Evolutionary conservation across 129 eudicot genomes (phyloP).

Genomic region (Erigeron canadensis): DNA sequence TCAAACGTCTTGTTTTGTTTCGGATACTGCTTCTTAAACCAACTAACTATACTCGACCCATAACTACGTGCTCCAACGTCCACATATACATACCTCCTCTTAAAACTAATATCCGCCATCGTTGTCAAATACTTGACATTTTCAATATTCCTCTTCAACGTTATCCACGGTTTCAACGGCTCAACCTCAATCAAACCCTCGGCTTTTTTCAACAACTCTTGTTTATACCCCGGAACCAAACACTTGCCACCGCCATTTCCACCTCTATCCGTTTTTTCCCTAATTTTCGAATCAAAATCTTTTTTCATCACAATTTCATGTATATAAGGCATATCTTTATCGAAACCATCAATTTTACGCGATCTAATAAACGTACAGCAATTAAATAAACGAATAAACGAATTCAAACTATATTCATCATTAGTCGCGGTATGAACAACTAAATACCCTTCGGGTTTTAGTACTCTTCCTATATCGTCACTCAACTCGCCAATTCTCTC

Average conservation of each 20-base stretch:
- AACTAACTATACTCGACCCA: conserved; percentile 90
- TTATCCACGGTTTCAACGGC: conserved; percentile 89
- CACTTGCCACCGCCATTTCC: conserved; percentile 28
- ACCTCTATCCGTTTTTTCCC: conserved; percentile 9
- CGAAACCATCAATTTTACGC: conserved; percentile 49
- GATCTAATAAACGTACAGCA: conserved; percentile 55
- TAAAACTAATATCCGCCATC: conserved; percentile 80
- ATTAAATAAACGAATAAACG: conserved; percentile 71
- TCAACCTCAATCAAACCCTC: conserved; percentile 75
- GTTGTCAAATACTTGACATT: conserved; percentile 72
- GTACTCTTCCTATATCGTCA: conserved; percentile 62
- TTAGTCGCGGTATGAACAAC: conserved; percentile 63
- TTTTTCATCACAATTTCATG: conserved; percentile 73
- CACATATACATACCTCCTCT: conserved; percentile 61
- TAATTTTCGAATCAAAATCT: conserved; percentile 23
- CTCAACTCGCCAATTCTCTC: conserved; percentile 38
- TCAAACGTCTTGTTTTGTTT: conserved; percentile 86
- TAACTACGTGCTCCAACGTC: conserved; percentile 96
- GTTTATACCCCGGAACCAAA: conserved; percentile 59
- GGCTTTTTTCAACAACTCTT: conserved; percentile 50
- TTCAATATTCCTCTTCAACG: conserved; percentile 65
- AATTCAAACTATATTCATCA: conserved; percentile 75
- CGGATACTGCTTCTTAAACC: conserved; percentile 93
- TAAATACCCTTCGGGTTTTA: conserved; percentile 84
- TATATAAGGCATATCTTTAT: conserved; percentile 34